Base-by-base conservation (phyloP, 1,139 yeast genomes). In the Zygoascus meyerae region DNA sequence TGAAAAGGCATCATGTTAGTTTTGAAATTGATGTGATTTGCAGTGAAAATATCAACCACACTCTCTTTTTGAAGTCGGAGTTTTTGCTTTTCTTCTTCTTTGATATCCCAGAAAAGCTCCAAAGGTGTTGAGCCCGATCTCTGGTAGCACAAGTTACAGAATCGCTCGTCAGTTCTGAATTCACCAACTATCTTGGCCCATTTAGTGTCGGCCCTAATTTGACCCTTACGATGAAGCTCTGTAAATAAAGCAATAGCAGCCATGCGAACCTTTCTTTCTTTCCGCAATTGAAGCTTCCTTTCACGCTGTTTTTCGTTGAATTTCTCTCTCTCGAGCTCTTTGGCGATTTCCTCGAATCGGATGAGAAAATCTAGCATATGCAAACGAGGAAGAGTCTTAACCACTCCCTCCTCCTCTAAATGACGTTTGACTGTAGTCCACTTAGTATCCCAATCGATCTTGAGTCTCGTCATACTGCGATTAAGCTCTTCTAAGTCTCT, bases 101-200 rank as follows among this genome's bases (percentile, higher is more conserved):
- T 74, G 0, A 76, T 61, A 62, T 90, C 96, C 79, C 87, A 77
- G 58, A 85, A 86, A 39, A 86, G 66, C 51, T 89, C 95, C 33
- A 83, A 61, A 0, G 95, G 85, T 1, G 81, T 73, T 0, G 97
- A 87, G 0, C 97, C 97, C 38, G 78, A 73, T 6, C 36, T 31
- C 49, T 90, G 74, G 0, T 95, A 95, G 51, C 89, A 74, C 37
- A 87, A 57, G 17, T 75, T 79, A 12, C 75, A 61, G 58, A 83
- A 87, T 14, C 79, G 68, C 45, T 70, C 73, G 50, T 83, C 83
- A 28, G 76, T 74, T 54, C 78, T 79, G 1, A 89, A 58, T 2
- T 62, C 49, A 0, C 76, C 70, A 34, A 77, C 70, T 5, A 86
- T 60, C 21, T 80, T 81, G 47, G 66, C 67, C 81, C 94, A 87